Percentiles rank a stretch among this genome's conserved stretches.
phyloP scores from a whole-genome alignment of 768 basidiomycete species.

The Royoungia palumana region DNA sequence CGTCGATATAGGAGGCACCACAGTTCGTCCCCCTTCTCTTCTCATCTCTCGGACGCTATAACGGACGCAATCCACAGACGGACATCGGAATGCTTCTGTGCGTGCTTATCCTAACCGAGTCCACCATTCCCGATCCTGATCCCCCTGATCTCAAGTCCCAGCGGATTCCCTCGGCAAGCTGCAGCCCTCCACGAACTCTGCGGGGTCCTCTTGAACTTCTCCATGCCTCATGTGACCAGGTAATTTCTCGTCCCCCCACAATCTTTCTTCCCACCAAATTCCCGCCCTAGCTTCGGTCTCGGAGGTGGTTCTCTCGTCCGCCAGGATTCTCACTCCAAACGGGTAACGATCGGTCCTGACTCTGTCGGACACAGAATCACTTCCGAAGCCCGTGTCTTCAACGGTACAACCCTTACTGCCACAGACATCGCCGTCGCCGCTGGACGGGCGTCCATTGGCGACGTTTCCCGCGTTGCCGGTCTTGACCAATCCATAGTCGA shows the following conservation, averaged over 20 bases:
- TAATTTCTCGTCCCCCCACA: conserved; percentile 8
- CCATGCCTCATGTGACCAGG: conserved; percentile 53
- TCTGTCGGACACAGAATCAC: conserved; percentile 58
- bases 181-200: conserved; percentile 60
- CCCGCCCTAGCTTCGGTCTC: conserved; percentile 47
- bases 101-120: conserved; percentile 10
- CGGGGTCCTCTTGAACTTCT: conserved; percentile 59
- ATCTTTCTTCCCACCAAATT: background rate
- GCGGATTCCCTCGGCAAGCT: conserved; percentile 61
- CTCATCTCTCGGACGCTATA: conserved; percentile 6
- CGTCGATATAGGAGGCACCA: conserved; percentile 64
- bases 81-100: conserved; percentile 59
- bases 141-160: conserved; percentile 31
- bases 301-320: conserved; percentile 61
- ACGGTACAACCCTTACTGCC: conserved; percentile 53
- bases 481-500: conserved; percentile 27
- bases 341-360: conserved; percentile 57
- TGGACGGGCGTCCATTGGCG: conserved; percentile 31
- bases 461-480: conserved; percentile 20
- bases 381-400: conserved; percentile 51
- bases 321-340: conserved; percentile 29
- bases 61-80: conserved; percentile 31
- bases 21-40: conserved; percentile 29
- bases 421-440: conserved; percentile 56
- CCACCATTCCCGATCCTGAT: conserved; percentile 9